A percentile compares a stretch with the other conserved stretches of the same genome.
Evolutionary conservation across 768 basidiomycete species (phyloP).

Genomic region (Lactarius quietus): DNA sequence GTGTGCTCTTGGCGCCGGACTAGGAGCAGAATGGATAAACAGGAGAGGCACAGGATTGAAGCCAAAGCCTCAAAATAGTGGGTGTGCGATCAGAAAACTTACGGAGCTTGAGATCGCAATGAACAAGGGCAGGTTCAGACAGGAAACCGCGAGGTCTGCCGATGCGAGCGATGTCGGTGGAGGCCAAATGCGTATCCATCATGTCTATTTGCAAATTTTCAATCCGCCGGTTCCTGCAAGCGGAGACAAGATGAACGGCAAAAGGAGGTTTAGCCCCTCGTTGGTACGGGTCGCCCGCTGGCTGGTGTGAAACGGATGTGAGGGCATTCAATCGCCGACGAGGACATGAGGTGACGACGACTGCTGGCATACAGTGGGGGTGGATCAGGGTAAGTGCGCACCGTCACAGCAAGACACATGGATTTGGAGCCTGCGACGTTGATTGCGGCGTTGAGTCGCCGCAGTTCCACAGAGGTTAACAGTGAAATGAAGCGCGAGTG

Average conservation of each 20-base stretch:
- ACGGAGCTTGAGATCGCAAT: conserved; percentile 18
- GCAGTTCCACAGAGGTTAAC: conserved; percentile 10
- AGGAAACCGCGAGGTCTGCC: conserved; percentile 23
- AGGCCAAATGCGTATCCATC: conserved; percentile 20
- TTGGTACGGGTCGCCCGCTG: conserved; percentile 20
- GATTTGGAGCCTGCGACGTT: conserved; percentile 10
- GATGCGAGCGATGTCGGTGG: conserved; percentile 16
- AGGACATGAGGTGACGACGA: conserved; percentile 14
- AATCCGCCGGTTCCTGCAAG: conserved; percentile 20
- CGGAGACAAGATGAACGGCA: conserved; percentile 17
- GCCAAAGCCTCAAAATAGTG: conserved; percentile 3
- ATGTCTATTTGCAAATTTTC: conserved; percentile 21
- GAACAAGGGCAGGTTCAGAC: conserved; percentile 9
- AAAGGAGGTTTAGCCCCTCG: conserved; percentile 23
- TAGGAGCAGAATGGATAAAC: conserved; percentile 6
- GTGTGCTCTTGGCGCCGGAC: conserved; percentile 15
- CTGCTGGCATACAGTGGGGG: neutral
- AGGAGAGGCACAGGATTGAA: conserved; percentile 7
- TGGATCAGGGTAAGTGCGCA: conserved; percentile 16
- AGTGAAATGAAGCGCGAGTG: conserved; percentile 21
- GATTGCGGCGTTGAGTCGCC: conserved; percentile 18
- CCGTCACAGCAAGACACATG: conserved; percentile 11
- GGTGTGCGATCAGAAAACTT: conserved; percentile 6
- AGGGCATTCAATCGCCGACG: conserved; percentile 20
- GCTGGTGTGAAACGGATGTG: conserved; percentile 20